These are phyloP conservation scores for Clarireedia sp. DNA, from an alignment of 2,329 filamentous ascomycete species.

Conservation along the genomic window DNA sequence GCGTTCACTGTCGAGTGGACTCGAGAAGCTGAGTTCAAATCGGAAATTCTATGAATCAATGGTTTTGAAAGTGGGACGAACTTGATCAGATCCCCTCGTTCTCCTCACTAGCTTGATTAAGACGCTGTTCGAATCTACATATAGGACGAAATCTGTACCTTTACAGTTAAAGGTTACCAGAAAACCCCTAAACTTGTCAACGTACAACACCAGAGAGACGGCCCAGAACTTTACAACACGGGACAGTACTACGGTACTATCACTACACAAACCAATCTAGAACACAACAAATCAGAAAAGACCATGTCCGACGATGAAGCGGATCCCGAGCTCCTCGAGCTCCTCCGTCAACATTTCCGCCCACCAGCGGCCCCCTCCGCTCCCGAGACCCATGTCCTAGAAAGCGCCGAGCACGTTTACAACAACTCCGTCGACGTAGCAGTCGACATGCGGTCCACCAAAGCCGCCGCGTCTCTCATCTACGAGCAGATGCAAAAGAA, in stretches of 20 bases:
- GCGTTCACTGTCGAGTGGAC: not conserved
- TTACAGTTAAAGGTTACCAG: not conserved
- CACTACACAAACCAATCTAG: not conserved
- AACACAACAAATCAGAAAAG: too few species aligned
- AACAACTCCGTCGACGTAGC: slow-evolving; percentile 91
- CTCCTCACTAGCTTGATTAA: not conserved
- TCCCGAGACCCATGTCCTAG: slow-evolving; percentile 73
- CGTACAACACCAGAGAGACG: not conserved
- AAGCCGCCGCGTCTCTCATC: slow-evolving; percentile 72
- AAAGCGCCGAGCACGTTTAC: slow-evolving; percentile 77
- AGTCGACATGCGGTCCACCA: slow-evolving; percentile 74
- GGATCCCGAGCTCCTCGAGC: slow-evolving; percentile 77
- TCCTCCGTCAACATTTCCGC: slow-evolving; percentile 72
- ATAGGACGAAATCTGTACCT: not conserved
- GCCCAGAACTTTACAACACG: not conserved
- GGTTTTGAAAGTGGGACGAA: not conserved
- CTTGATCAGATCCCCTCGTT: not conserved
- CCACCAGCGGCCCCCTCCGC: slow-evolving; percentile 46
- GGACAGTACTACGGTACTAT: not conserved
- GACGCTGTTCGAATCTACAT: not conserved
- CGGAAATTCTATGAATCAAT: not conserved
- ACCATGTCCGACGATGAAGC: slow-evolving; percentile 86
- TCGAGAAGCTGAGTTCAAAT: not conserved
- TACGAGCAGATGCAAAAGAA: slow-evolving; percentile 76
- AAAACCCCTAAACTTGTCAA: not conserved